phyloP scores from a whole-genome alignment of 345 rosid genomes.

The Viola odorata region DNA sequence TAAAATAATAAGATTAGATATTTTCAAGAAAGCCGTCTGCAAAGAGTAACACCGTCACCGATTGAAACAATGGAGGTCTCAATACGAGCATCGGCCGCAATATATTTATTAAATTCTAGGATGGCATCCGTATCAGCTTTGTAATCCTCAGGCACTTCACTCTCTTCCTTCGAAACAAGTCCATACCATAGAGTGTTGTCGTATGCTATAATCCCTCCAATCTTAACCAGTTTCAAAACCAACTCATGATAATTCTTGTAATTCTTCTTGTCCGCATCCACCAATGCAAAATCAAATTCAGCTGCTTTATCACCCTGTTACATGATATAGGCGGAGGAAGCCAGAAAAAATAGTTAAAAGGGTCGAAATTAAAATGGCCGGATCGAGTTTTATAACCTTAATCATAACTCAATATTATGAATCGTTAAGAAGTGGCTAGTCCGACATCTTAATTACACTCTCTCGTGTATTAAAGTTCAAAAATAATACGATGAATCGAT shows the following conservation, averaged over 20 bases:
- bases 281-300: conserved; percentile 48
- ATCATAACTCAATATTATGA: too few relatives aligned
- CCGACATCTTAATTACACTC: too few relatives aligned
- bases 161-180: conserved; percentile 29
- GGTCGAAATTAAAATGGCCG: too few relatives aligned
- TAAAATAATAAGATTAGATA: too few relatives aligned
- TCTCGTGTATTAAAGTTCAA: too few relatives aligned
- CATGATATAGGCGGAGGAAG: not conserved
- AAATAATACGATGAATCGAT: too few relatives aligned
- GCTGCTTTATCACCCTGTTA: not conserved
- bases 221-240: conserved; percentile 37
- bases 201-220: conserved; percentile 50
- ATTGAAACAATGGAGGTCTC: conserved; percentile 42
- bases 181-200: conserved; percentile 56
- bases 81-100: conserved; percentile 42
- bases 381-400: too few relatives aligned
- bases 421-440: too few relatives aligned
- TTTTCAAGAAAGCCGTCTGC: too few relatives aligned
- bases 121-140: conserved; percentile 19
- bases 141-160: conserved; percentile 18
- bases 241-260: conserved; percentile 36
- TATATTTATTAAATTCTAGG: conserved; percentile 27
- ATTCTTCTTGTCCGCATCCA: conserved; percentile 45
- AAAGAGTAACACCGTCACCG: conserved; percentile 55
- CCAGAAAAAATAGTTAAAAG: too few relatives aligned